Evolutionary conservation across 2,329 filamentous ascomycete genomes (phyloP), one percentile per base, ranked within the genome.

Genomic region (Calonectria pseudoreteaudii): DNA sequence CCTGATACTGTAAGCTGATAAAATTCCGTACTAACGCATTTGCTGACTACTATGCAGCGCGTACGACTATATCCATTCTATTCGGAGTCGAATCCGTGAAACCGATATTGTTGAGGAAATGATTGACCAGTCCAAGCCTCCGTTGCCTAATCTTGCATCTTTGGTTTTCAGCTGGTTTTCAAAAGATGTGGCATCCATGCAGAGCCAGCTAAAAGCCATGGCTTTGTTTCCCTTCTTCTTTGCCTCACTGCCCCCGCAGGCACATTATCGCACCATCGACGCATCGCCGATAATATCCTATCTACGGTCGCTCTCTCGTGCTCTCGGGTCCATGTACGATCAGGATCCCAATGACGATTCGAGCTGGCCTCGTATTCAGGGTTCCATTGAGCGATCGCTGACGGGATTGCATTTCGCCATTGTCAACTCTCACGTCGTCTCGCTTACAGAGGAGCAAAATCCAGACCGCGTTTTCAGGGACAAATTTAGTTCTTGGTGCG

Each of bases 151-250:
- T 4, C 7, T 47, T 49, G 20, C n/a, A 49, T 31, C 41, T n/a
- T 31, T 34, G 18, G 8, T 34, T 14, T 23, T 11, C 2, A 13
- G 14, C 28, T 34, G 60, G 41, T 23, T 49, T 23, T n/a, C 41
- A 23, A 65, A 23, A 23, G 60, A 65, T 11, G 20, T 3, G 20
- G 13, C 26, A 9, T 23, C 38, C 4, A 34, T 31, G 41, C 38
- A 65, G 26, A 49, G 26, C 28, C 60, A 65, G 13, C 13, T 65
- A 16, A 65, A 49, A 18, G 60, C 60, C 26, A 65, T 65, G 38
- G 60, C 60, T 0, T 10, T 49, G 41, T 65, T 65, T 23, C 60
- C 60, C 0, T 65, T 65, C 60, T 65, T 65, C 41, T 65, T 65
- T 5, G 60, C 60, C 1, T 10, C 41, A 18, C 60, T 49, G 20